Evolutionary conservation across 1,139 yeast species (phyloP).

Genomic region (Groenewaldozyma auringiensis): DNA sequence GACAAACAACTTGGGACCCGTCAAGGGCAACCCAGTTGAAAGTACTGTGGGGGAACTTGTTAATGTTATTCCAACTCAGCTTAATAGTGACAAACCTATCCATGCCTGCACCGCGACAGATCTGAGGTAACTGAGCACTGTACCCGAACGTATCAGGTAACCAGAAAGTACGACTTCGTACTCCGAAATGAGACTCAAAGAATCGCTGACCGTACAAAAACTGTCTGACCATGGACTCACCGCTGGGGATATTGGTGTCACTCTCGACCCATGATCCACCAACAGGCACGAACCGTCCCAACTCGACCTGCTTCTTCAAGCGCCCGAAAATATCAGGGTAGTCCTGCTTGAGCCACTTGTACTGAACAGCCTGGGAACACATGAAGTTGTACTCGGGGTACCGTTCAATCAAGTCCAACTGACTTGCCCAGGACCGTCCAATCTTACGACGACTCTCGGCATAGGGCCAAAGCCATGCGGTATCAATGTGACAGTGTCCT

Average conservation of each 20-base stretch:
- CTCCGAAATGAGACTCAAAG: constrained; percentile 68
- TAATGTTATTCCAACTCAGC: constrained; percentile 89
- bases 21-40: constrained; percentile 93
- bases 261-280: constrained; percentile 98
- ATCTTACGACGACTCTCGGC: constrained; percentile 86
- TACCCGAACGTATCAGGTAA: constrained; percentile 95
- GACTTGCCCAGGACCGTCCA: constrained; percentile 91
- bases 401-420: constrained; percentile 67
- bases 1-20: constrained; percentile 83
- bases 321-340: constrained; percentile 68
- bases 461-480: constrained; percentile 97
- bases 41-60: constrained; percentile 78
- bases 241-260: constrained; percentile 89
- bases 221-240: constrained; percentile 83
- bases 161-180: constrained; percentile 71
- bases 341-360: constrained; percentile 76
- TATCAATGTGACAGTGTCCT: constrained; percentile 92
- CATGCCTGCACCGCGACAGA: constrained; percentile 76
- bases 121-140: constrained; percentile 86
- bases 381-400: constrained; percentile 89
- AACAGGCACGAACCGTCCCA: constrained; percentile 72
- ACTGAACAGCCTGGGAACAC: constrained; percentile 95
- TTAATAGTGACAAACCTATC: constrained; percentile 81
- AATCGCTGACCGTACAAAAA: constrained; percentile 82
- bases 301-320: constrained; percentile 54